phyloP scores from a whole-genome alignment of 805 yeast genomes.

The Candida xyloterini region DNA sequence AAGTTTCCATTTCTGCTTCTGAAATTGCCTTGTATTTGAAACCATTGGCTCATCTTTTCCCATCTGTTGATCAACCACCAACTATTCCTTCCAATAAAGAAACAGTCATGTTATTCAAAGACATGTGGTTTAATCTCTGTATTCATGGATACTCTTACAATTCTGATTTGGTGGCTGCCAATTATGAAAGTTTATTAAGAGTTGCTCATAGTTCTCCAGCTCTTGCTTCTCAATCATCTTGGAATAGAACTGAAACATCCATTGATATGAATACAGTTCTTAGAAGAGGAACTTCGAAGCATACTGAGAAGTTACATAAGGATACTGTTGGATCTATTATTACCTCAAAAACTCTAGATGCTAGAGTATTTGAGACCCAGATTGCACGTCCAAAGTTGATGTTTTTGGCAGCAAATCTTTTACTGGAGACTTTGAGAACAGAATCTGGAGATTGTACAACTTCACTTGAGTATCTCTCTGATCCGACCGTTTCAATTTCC shows the following conservation, averaged over 20 bases:
- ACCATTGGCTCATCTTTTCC: slow-evolving; percentile 76
- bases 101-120: slow-evolving; percentile 63
- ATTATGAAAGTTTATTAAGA: slow-evolving; percentile 48
- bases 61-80: slow-evolving; percentile 49
- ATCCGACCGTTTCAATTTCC: slow-evolving; percentile 69
- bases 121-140: slow-evolving; percentile 92
- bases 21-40: slow-evolving; percentile 61
- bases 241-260: slow-evolving; percentile 86
- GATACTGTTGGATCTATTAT: slow-evolving; percentile 50
- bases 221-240: slow-evolving; percentile 73
- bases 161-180: slow-evolving; percentile 51
- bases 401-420: slow-evolving; percentile 79
- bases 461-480: slow-evolving; percentile 76
- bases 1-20: slow-evolving; percentile 65
- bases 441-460: slow-evolving; percentile 78
- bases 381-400: slow-evolving; percentile 74
- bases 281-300: slow-evolving; percentile 83
- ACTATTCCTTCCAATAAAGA: slow-evolving; percentile 44
- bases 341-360: slow-evolving; percentile 50
- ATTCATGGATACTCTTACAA: slow-evolving; percentile 80
- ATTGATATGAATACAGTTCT: slow-evolving; percentile 88
- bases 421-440: slow-evolving; percentile 77
- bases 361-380: slow-evolving; percentile 36
- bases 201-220: slow-evolving; percentile 90
- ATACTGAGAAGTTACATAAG: slow-evolving; percentile 72